Evolutionary conservation across 2,329 filamentous ascomycete genomes (phyloP), one percentile per base, ranked within the genome.

Genomic region (Periconia sp.): DNA sequence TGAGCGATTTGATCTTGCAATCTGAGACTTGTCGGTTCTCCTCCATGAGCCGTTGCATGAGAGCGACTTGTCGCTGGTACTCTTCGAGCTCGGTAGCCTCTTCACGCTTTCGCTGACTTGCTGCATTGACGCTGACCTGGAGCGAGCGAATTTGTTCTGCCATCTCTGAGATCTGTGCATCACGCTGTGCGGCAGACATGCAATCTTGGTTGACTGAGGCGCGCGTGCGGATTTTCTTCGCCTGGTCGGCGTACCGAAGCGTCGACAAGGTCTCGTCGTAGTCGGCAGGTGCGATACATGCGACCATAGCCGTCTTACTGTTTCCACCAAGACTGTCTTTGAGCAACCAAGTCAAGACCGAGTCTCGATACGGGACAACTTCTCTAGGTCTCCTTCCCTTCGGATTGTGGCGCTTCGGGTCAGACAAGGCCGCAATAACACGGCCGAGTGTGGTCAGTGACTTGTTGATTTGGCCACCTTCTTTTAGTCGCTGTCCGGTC

Each of bases 381-480:
- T 92, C 85, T 59, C 83, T 63, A 33, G 68, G 60, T 19, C 70
- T 84, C 59, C 71, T 61, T 40, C 69, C 62, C 27, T 71, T 69
- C 45, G 71, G 69, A 27, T 67, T 70, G 11, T 76, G 71, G 40
- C 77, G 73, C 30, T 91, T 91, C 1, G 85, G 83, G 63, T 89
- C 86, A 45, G 82, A 90, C 27, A 99, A 82, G 1, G 94, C 93
- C 30, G 92, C 93, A 72, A 99, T 99, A 46, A 99, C 94, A 49
- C 94, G 88, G 3, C 94, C 94, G 10, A 99, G 84, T 0, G 94
- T 97, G 0, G 93, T 97, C 37, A 99, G 84, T 10, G 93, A 97
- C 77, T 97, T 97, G 82, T 99, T 99, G 84, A 99, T 99, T 74
- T 97, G 97, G 66, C 91, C 93, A 47, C 94, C 94, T 76, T 99